Base-by-base conservation (phyloP, 1,139 yeast genomes). In the Protomyces pachydermus region DNA sequence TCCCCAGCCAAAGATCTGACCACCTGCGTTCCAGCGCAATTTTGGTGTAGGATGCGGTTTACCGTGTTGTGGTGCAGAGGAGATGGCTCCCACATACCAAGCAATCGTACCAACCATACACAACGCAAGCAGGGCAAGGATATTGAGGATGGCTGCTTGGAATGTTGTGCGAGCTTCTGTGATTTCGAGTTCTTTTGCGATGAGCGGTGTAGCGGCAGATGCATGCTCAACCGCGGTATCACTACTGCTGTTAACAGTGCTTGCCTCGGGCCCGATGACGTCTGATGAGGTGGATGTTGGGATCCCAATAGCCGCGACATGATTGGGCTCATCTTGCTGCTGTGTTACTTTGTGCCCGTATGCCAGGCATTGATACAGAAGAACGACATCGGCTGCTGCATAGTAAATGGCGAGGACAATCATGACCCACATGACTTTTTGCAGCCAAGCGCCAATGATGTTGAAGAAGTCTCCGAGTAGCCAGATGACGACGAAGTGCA, bases 391-490 rank as follows among this genome's bases (percentile, higher is more conserved):
- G 0, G 98, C 98, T 38, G 88, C 75, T 0, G 98, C 91, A 74
- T 93, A 93, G 75, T 91, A 93, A 0, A 91, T 81, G 2, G 98
- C 97, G 68, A 93, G 80, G 6, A 91, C 83, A 28, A 69, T 61
- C 48, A 88, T 91, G 70, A 87, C 86, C 1, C 91, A 88, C 60
- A 88, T 77, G 57, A 88, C 77, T 0, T 80, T 79, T 0, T 90
- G 95, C 88, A 89, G 84, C 1, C 87, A 52, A 0, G 93, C 78
- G 1, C 95, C 95, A 1, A 79, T 70, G 56, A 88, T 78, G 72
- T 88, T 88, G 69, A 85, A 80, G 9, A 87, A 64, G 71, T 88
- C 95, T 9, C 95, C 95, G 0, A 84, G 70, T 61, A 86, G 81
- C 95, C 95, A 88, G 64, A 86, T 82, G 18, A 82, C 70, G 38